These are phyloP conservation scores for Solanum boliviense DNA, from an alignment of 257 asterid genomes.

Conservation along the genomic window DNA sequence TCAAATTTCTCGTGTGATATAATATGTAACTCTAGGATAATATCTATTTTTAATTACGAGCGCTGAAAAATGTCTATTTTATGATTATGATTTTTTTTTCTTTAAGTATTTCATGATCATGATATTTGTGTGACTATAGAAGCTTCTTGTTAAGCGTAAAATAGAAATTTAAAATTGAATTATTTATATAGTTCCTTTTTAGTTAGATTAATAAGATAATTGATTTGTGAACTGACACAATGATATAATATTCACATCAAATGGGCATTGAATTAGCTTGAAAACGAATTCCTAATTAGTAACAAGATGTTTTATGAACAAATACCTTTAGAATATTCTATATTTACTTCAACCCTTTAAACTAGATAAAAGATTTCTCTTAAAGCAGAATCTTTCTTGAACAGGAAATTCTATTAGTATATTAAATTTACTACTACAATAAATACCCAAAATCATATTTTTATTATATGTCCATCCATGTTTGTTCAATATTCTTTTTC, in stretches of 20 bases:
- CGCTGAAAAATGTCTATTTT: not conserved
- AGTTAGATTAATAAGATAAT: not conserved
- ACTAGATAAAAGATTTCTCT: not conserved
- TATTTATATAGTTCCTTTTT: not conserved
- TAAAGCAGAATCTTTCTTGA: not conserved
- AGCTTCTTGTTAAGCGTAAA: not conserved
- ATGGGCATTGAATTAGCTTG: not conserved
- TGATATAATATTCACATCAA: not conserved
- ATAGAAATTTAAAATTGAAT: not conserved
- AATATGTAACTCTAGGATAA: not conserved
- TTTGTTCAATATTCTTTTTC: not conserved
- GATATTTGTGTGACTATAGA: not conserved
- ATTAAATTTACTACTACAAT: not conserved
- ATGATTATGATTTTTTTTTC: not conserved
- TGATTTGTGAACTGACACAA: not conserved
- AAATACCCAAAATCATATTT: not conserved
- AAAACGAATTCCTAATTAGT: not conserved
- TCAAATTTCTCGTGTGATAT: not conserved
- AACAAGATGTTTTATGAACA: not conserved
- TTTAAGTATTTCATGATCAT: not conserved
- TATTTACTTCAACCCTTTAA: not conserved
- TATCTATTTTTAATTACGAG: not conserved
- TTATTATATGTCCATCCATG: not conserved
- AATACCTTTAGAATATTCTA: not conserved
- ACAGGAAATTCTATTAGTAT: too few species aligned